Evolutionary conservation across 2,329 filamentous ascomycete species (phyloP).

Genomic region (Xylaria sp.): DNA sequence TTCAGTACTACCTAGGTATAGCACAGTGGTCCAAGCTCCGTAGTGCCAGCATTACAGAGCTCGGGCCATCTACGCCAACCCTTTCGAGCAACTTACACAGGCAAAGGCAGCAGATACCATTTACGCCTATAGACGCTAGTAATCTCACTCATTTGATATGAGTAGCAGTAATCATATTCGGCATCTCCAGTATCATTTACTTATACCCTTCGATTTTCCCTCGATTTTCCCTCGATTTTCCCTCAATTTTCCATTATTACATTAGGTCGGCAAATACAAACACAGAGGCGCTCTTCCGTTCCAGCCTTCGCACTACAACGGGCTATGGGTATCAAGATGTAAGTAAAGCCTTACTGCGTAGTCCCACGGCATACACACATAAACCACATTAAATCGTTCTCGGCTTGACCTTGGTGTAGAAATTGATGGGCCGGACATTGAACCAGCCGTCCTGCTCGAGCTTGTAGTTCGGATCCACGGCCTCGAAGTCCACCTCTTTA

Average conservation of each 20-base stretch:
- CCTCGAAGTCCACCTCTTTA: conserved; percentile 58
- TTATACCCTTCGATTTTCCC: neutral
- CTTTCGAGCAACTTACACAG: no score
- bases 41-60: no score
- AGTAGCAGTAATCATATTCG: neutral
- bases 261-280: neutral
- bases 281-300: neutral
- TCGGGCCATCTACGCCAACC: no score
- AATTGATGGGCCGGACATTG: conserved; percentile 60
- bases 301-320: conserved; percentile 1
- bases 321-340: conserved; percentile 26
- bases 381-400: conserved; percentile 40
- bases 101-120: no score
- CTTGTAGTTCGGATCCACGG: conserved; percentile 53
- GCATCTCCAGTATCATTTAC: neutral
- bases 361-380: neutral
- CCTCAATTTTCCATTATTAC: neutral
- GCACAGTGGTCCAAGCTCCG: neutral
- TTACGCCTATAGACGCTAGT: no score
- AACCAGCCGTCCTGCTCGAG: conserved; percentile 63
- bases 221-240: no score
- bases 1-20: neutral
- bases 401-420: conserved; percentile 56
- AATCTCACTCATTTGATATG: no score
- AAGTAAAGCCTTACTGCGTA: conserved; percentile 7